phyloP scores from a whole-genome alignment of 2,329 filamentous ascomycete species.

The Shiraia bambusicola region DNA sequence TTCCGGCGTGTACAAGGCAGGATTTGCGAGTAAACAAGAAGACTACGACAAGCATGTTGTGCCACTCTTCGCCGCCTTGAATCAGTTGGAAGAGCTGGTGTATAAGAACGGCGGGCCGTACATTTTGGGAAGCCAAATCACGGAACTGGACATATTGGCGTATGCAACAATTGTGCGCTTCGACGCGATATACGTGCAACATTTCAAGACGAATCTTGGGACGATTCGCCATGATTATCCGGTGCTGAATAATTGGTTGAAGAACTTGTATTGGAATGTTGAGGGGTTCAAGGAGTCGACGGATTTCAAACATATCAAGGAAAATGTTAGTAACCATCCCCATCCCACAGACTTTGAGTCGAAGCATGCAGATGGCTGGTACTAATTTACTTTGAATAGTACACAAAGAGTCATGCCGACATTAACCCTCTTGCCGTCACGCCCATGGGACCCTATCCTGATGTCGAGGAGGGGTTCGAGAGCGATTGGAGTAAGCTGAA shows the following conservation, averaged over 20 bases:
- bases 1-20: slow-evolving; percentile 62
- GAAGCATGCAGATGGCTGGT: too few species aligned
- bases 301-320: slow-evolving; percentile 68
- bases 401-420: slow-evolving; percentile 61
- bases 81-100: slow-evolving; percentile 57
- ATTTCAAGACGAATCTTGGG: slow-evolving; percentile 67
- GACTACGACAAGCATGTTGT: slow-evolving; percentile 58
- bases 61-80: slow-evolving; percentile 60
- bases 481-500: slow-evolving; percentile 52
- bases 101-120: slow-evolving; percentile 55
- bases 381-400: slow-evolving; percentile 32
- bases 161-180: slow-evolving; percentile 62
- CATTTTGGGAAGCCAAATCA: slow-evolving; percentile 57
- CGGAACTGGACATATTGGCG: slow-evolving; percentile 60
- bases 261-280: slow-evolving; percentile 60
- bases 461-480: slow-evolving; percentile 57
- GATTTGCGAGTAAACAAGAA: slow-evolving; percentile 59
- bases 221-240: slow-evolving; percentile 63
- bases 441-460: slow-evolving; percentile 62
- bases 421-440: slow-evolving; percentile 65
- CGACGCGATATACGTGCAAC: slow-evolving; percentile 64
- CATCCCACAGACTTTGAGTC: too few species aligned
- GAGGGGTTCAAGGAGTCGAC: slow-evolving; percentile 60
- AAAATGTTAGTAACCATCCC: slow-evolving; percentile 51
- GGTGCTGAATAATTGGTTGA: slow-evolving; percentile 62